Evolutionary conservation across 495 filamentous ascomycete species (phyloP).

Genomic region (Aspergillus mulundensis): DNA sequence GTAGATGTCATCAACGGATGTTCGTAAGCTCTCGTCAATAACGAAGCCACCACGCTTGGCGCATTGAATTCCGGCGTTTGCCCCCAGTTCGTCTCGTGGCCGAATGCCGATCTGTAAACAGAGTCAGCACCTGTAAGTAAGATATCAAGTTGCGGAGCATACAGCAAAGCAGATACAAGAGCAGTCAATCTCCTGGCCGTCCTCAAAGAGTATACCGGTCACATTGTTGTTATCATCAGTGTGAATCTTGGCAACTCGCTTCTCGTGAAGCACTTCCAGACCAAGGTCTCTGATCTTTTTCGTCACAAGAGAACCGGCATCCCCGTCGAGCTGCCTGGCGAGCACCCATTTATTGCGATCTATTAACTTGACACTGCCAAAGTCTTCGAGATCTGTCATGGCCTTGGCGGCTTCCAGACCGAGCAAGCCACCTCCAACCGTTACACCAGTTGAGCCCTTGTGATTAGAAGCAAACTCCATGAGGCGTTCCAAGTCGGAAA

Average conservation of each 20-base stretch:
- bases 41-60: slow-evolving; percentile 75
- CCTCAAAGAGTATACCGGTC: slow-evolving; percentile 74
- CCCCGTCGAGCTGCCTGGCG: slow-evolving; percentile 77
- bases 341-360: slow-evolving; percentile 91
- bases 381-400: slow-evolving; percentile 84
- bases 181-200: slow-evolving; percentile 78
- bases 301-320: slow-evolving; percentile 80
- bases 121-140: slow-evolving; percentile 2
- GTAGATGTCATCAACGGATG: slow-evolving; percentile 71
- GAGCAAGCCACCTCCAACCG: slow-evolving; percentile 87
- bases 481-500: slow-evolving; percentile 76
- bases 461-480: slow-evolving; percentile 66
- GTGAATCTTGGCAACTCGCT: slow-evolving; percentile 70
- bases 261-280: slow-evolving; percentile 77
- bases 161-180: slow-evolving; percentile 86
- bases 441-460: slow-evolving; percentile 67
- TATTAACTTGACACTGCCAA: slow-evolving; percentile 73
- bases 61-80: slow-evolving; percentile 66
- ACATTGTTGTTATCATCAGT: slow-evolving; percentile 64
- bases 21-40: slow-evolving; percentile 65
- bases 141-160: slow-evolving; percentile 23
- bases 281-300: slow-evolving; percentile 81
- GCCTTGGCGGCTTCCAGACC: slow-evolving; percentile 94
- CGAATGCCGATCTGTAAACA: slow-evolving; percentile 66
- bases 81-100: slow-evolving; percentile 77